Evolutionary conservation across 176 grass and related monocot species (phyloP).

Genomic region (Raddia guianensis): DNA sequence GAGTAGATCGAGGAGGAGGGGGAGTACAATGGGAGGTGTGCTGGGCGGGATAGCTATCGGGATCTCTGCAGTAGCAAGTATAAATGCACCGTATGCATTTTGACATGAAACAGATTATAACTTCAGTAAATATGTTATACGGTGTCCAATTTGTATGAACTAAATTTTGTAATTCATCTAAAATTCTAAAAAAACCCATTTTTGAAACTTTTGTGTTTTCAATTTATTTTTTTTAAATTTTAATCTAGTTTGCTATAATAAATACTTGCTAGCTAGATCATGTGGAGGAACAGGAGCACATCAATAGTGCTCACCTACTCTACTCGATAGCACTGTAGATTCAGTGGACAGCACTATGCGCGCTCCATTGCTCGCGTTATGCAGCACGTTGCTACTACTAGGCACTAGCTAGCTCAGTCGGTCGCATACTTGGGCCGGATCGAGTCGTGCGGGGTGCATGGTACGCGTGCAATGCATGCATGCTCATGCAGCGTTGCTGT

Average conservation of each 20-base stretch:
- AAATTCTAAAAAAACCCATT: too few species aligned
- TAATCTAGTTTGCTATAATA: too few species aligned
- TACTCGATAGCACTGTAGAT: not conserved
- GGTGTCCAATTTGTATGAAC: too few species aligned
- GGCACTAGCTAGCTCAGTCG: not conserved
- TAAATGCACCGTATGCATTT: too few species aligned
- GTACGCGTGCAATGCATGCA: too few species aligned
- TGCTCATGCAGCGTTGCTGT: not conserved
- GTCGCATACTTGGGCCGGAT: not conserved
- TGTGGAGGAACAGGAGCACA: constrained; percentile 20
- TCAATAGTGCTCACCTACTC: not conserved
- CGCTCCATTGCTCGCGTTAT: not conserved
- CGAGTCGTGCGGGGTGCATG: not conserved
- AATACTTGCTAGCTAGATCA: not conserved
- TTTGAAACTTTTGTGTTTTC: too few species aligned
- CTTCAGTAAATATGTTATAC: too few species aligned
- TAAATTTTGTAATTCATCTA: too few species aligned
- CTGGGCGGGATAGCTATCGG: not conserved
- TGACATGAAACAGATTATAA: too few species aligned
- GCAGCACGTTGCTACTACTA: too few species aligned
- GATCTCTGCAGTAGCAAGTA: too few species aligned
- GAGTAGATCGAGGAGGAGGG: not conserved
- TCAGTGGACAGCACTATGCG: not conserved
- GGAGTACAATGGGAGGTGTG: not conserved
- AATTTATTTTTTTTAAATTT: too few species aligned